Base-by-base conservation (phyloP, 495 filamentous ascomycete species). In the Hypomontagnella monticulosa region DNA sequence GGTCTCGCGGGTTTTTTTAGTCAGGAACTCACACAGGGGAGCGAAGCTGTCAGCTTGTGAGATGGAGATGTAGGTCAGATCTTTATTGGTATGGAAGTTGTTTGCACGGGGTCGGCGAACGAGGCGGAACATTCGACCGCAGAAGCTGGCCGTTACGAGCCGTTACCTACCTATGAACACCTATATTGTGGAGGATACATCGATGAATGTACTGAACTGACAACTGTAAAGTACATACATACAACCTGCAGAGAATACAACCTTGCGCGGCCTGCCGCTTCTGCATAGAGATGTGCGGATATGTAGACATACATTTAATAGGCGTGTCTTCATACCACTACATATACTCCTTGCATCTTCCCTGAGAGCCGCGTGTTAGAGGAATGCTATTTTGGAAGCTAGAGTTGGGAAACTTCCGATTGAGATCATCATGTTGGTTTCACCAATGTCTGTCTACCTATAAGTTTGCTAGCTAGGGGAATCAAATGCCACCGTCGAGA, bases 321-420 rank as follows among this genome's bases (percentile, higher is more conserved):
- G 44, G 49, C 48, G 32, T 48, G 42, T 37, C 30, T 37, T 33
- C 9, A 30, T 55, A 55, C 11, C 12, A 14, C 33, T 34, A 47
- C 27, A 49, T 32, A 51, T 53, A 38, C 23, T 54, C n/a, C 23
- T 6, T 59, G 55, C 55, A 49, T 61, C 16, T 63, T 56, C 66
- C 66, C 27, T 51, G 60, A 56, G 41, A 47, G 47, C 59, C 65
- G 58, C 58, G 53, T 68, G 65, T 68, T 53, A 52, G 36, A 63
- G 59, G 23, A 27, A 34, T 19, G 48, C 47, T 47, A 19, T 53
- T 40, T 34, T 47, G 36, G 16, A 59, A 34, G 36, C 47, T 27
- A 27, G 42, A 27, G 40, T 18, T 49, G 46, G 49, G 52, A 67
- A 59, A 51, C 48, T 59, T 63, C 65, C 65, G 65, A 58, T 16